Conservation (phyloP, 305 asterid species). For the Fraxinus floribunda region DNA sequence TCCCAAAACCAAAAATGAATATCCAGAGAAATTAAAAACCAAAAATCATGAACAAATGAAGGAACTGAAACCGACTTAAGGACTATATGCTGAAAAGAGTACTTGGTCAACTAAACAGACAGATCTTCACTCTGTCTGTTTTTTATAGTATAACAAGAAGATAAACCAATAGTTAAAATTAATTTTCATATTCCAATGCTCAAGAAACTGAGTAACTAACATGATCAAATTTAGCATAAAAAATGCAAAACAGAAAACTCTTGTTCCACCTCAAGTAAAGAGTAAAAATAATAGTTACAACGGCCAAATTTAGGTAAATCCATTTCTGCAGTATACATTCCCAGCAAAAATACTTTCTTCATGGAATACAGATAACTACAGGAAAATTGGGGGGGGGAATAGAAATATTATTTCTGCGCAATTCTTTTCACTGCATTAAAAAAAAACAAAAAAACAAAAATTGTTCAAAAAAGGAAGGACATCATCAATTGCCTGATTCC, state of each 20-base stretch:
- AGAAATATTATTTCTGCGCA: neutral
- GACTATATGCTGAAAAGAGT: neutral
- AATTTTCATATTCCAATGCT: conserved; percentile 5
- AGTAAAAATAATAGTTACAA: neutral
- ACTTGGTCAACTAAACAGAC: neutral
- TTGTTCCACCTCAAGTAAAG: neutral
- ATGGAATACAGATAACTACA: neutral
- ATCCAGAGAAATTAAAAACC: neutral
- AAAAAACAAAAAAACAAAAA: too few relatives aligned
- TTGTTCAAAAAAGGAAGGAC: neutral
- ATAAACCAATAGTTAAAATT: neutral
- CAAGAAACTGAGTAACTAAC: conserved; percentile 13
- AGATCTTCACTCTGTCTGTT: neutral
- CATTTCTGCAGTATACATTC: neutral
- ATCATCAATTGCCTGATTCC: neutral
- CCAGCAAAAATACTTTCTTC: neutral
- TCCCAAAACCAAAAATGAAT: conserved; percentile 18
- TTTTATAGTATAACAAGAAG: neutral
- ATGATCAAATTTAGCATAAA: neutral
- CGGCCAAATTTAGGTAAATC: neutral
- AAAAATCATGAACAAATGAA: neutral
- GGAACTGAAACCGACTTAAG: neutral
- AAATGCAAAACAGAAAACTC: neutral
- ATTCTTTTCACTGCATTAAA: too few relatives aligned
- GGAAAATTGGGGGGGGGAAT: neutral